Base-by-base conservation (phyloP, 208 protist genomes). In the Crithidia bombi region DNA sequence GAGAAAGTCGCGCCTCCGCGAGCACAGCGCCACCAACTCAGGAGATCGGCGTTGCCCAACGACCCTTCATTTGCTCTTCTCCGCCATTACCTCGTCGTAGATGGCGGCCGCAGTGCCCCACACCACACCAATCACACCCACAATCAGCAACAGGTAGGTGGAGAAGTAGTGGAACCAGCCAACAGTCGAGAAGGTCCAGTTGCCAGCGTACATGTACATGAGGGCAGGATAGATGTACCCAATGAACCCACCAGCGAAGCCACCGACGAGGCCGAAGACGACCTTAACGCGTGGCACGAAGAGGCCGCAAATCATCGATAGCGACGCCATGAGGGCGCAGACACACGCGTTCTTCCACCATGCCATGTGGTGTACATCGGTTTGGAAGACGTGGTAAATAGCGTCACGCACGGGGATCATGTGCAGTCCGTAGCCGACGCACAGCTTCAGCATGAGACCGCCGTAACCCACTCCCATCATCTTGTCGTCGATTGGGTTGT, bases 191-290 rank as follows among this genome's bases (percentile, higher is more conserved):
- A 83, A 38, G 0, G 49, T 78, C 64, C 78, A 89, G 59, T 83
- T 75, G 19, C 82, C 87, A 9, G 69, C 63, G 74, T 90, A 89
- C 77, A 93, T 90, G 32, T 70, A 68, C 70, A 95, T 89, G 14
- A 89, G 63, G 12, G 90, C 82, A 0, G 90, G 90, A 38, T 90
- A 89, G 36, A 93, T 75, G 72, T 83, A 91, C 25, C 82, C 86
- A 28, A 95, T 82, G 58, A 84, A 87, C 23, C 83, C 86, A 51
- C 85, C 86, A 21, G 73, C 81, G 30, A 93, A 73, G 47, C 78
- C 79, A 9, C 90, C 90, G 10, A 95, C 65, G 2, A 95, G 79
- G 10, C 74, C 80, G 50, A 95, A 92, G 26, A 95, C 83, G 19
- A 79, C 71, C 30, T 69, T 85, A 62, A 95, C 88, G 44, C 68